A percentile compares a stretch with the other conserved stretches of the same genome.
phyloP scores from a whole-genome alignment of 805 yeast species.

The Saturnispora galanensis region DNA sequence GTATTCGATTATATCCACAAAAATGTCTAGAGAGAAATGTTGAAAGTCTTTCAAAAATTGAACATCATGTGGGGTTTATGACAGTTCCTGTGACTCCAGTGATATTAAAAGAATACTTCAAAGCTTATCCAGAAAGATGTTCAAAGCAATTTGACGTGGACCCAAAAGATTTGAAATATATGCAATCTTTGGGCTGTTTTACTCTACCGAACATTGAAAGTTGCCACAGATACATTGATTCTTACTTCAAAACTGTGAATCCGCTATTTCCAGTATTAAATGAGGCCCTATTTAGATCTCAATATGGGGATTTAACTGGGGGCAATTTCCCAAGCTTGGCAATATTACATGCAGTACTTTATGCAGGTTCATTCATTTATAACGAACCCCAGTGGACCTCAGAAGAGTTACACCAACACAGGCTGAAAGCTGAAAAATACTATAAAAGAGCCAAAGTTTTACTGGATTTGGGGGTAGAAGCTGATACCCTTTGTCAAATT shows the following conservation, averaged over 20 bases:
- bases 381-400: conserved; percentile 38
- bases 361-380: conserved; percentile 59
- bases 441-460: conserved; percentile 67
- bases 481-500: conserved; percentile 50
- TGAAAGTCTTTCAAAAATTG: conserved; percentile 14
- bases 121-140: conserved; percentile 3
- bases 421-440: conserved; percentile 33
- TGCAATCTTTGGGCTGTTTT: conserved; percentile 46
- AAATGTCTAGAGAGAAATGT: conserved; percentile 14
- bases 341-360: conserved; percentile 54
- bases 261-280: conserved; percentile 63
- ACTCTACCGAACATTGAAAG: conserved; percentile 51
- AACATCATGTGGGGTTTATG: conserved; percentile 28
- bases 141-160: conserved; percentile 11
- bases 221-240: conserved; percentile 48
- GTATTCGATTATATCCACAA: conserved; percentile 15
- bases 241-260: conserved; percentile 55
- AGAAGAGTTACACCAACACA: conserved; percentile 37
- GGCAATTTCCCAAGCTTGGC: conserved; percentile 49
- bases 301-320: conserved; percentile 39
- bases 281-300: conserved; percentile 48
- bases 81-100: conserved; percentile 23
- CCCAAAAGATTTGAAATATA: conserved; percentile 15
- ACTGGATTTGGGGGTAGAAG: conserved; percentile 59
- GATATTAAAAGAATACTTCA: conserved; percentile 21